Conservation (phyloP, 2,329 filamentous ascomycete genomes). For the Cytospora piceae region DNA sequence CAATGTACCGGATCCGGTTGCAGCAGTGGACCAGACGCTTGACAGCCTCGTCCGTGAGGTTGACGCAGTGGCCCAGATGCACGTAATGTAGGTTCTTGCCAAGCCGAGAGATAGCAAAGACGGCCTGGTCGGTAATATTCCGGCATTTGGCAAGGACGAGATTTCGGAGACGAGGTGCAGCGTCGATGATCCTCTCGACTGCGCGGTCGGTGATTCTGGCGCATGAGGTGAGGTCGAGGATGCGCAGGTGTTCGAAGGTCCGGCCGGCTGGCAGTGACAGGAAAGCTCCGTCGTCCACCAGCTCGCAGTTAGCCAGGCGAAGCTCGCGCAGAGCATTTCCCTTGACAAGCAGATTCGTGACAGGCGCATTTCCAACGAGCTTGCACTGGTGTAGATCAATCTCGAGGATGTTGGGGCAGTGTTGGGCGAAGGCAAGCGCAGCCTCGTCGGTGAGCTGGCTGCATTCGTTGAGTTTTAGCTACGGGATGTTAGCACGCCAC, state of each 20-base stretch:
- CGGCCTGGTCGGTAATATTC: constrained; percentile 86
- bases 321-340: constrained; percentile 88
- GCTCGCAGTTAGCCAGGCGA: constrained; percentile 80
- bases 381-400: constrained; percentile 91
- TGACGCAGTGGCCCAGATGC: constrained; percentile 88
- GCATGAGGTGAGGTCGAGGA: constrained; percentile 92
- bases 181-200: constrained; percentile 83
- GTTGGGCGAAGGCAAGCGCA: constrained; percentile 81
- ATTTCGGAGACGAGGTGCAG: constrained; percentile 86
- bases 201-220: constrained; percentile 81
- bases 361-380: constrained; percentile 78
- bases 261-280: constrained; percentile 70
- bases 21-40: constrained; percentile 81
- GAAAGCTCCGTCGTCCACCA: constrained; percentile 88
- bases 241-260: constrained; percentile 84
- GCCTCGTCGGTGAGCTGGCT: constrained; percentile 80
- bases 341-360: constrained; percentile 78
- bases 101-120: constrained; percentile 83
- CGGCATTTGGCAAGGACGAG: constrained; percentile 93
- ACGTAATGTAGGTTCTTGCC: constrained; percentile 98
- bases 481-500: constrained; percentile 15
- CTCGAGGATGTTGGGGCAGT: constrained; percentile 92
- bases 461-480: constrained; percentile 96
- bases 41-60: constrained; percentile 89
- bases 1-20: constrained; percentile 95